phyloP scores from a whole-genome alignment of 345 rosid genomes.

The Salix purpurea region DNA sequence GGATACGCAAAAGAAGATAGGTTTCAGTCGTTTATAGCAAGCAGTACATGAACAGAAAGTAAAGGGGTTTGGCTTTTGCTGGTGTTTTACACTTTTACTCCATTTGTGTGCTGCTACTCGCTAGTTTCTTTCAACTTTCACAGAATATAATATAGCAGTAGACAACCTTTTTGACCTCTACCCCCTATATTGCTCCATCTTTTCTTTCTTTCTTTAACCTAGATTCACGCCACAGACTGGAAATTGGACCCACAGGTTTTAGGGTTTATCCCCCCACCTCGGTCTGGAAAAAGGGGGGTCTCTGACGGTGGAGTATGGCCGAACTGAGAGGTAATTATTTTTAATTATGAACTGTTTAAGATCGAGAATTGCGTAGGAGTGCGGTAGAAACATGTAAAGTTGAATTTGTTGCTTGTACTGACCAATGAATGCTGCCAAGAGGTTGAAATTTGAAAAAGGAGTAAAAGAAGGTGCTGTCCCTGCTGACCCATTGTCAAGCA shows the following conservation, averaged over 20 bases:
- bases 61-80: neutral
- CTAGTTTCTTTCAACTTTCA: neutral
- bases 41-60: neutral
- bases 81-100: too few species aligned
- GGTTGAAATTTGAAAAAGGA: too few species aligned
- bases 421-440: too few species aligned
- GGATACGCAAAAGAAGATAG: slow-evolving; percentile 28
- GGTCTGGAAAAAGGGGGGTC: slow-evolving; percentile 5
- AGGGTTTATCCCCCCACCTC: neutral
- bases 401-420: too few species aligned
- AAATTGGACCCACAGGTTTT: slow-evolving; percentile 7
- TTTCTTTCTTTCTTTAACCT: neutral
- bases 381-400: too few species aligned
- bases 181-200: neutral
- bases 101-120: too few species aligned
- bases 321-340: neutral
- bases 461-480: too few species aligned
- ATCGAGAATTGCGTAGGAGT: neutral
- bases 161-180: neutral
- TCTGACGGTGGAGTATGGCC: neutral
- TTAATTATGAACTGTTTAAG: neutral
- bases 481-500: too few species aligned
- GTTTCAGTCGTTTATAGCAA: slow-evolving; percentile 15
- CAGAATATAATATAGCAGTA: neutral
- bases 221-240: slow-evolving; percentile 19